Conservation (phyloP, 2,329 filamentous ascomycete species). For the Neopestalotiopsis clavispora region DNA sequence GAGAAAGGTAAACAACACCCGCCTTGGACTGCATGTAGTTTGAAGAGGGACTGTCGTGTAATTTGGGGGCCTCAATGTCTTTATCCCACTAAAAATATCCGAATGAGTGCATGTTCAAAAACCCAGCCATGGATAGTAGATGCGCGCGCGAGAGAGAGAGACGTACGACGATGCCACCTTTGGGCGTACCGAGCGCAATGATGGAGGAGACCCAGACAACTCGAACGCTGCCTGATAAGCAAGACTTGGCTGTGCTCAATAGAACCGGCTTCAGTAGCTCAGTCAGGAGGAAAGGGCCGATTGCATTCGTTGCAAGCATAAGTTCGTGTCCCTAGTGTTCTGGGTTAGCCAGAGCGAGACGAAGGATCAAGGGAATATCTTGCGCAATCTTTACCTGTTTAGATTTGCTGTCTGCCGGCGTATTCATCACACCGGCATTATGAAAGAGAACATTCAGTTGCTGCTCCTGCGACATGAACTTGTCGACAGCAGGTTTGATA, state of each 20-base stretch:
- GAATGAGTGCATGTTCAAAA: too few species aligned
- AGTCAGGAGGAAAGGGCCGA: conserved; percentile 16
- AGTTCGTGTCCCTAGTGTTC: conserved; percentile 9
- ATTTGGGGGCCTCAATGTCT: neutral
- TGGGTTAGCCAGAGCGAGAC: neutral
- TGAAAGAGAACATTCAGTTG: conserved; percentile 25
- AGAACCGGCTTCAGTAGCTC: conserved; percentile 7
- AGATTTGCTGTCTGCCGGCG: conserved; percentile 7
- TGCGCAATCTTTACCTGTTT: neutral
- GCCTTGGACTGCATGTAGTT: conserved; percentile 17
- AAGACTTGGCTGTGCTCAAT: neutral
- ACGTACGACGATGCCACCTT: neutral
- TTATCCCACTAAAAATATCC: neutral
- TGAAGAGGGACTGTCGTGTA: neutral
- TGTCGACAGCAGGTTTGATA: conserved; percentile 20
- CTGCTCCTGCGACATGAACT: conserved; percentile 19
- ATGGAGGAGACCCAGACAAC: conserved; percentile 16
- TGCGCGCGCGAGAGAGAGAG: too few species aligned
- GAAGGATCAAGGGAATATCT: neutral
- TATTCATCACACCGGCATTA: conserved; percentile 21
- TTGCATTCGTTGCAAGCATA: conserved; percentile 14
- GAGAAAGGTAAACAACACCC: conserved; percentile 5
- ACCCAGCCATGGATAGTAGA: neutral
- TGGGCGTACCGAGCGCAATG: conserved; percentile 5
- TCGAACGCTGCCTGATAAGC: conserved; percentile 1